phyloP scores from a whole-genome alignment of 805 yeast species.

The Wickerhamomyces ciferrii region DNA sequence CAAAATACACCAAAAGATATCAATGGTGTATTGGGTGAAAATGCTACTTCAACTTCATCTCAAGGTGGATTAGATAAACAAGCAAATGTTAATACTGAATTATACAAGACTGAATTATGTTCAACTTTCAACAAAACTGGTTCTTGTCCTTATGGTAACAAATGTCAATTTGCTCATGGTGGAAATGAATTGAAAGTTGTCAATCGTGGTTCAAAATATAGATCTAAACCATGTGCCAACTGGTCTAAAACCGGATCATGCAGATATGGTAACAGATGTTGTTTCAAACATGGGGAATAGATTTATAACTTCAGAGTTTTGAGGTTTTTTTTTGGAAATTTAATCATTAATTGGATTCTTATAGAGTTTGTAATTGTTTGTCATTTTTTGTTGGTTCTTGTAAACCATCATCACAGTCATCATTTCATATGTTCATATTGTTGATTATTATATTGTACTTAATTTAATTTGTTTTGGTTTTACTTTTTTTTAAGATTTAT shows the following conservation, averaged over 20 bases:
- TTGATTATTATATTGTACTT: background rate
- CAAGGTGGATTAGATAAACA: background rate
- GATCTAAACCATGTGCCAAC: constrained; percentile 87
- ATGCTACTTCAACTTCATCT: background rate
- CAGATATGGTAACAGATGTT: constrained; percentile 86
- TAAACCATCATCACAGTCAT: background rate
- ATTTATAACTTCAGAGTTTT: background rate
- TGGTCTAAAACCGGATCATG: constrained; percentile 81
- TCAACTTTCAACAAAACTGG: constrained; percentile 68
- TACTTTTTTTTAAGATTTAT: no score
- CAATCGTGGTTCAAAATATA: constrained; percentile 76
- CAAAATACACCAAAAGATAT: constrained; percentile 2
- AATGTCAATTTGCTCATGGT: constrained; percentile 96
- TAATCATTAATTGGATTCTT: background rate
- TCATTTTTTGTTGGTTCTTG: background rate
- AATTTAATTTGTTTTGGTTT: background rate
- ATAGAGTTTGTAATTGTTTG: background rate
- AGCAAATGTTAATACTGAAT: constrained; percentile 45
- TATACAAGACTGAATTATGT: constrained; percentile 90
- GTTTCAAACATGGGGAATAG: constrained; percentile 71
- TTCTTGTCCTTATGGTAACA: constrained; percentile 79
- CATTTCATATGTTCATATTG: background rate
- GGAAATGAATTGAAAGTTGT: constrained; percentile 65
- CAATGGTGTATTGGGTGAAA: background rate
- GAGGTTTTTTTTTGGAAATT: background rate